Evolutionary conservation across 2,329 filamentous ascomycete species (phyloP), one percentile per base, ranked within the genome.

Genomic region (Colletotrichum liriopes): DNA sequence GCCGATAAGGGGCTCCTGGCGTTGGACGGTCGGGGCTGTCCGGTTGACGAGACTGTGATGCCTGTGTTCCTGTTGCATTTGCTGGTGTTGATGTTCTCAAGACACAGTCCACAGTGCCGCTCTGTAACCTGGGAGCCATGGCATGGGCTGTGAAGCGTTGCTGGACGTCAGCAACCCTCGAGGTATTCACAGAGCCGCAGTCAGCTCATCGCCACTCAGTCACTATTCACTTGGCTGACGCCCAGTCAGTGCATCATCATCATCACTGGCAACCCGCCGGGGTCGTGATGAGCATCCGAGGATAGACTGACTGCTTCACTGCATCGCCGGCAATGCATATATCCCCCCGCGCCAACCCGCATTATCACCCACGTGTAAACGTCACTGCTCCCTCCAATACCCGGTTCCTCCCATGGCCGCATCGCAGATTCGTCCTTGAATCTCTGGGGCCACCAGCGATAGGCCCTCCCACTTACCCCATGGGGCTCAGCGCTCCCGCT

Each of bases 401-500:
- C 70, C 70, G 70, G 65, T 72, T 72, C 65, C 52, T 72, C 45
- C 70, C 70, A 45, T 55, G 35, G 54, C 41, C 64, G 23, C 63
- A 67, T 56, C 56, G 41, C 55, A n/a, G 29, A 14, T 18, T 39
- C 58, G 49, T 47, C n/a, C 47, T n/a, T n/a, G 18, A 16, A 55
- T 35, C 32, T 35, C 32, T 16, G 23, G 18, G 23, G 35, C 63
- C 39, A 41, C 69, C 59, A 67, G 56, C 64, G 69, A 72, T 72
- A 41, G 59, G 37, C 59, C 18, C 65, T 64, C 70, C 60, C 52
- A 23, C 70, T 65, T 69, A 69, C 65, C 70, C 70, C 70, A 72
- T 61, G 65, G 65, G 70, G 29, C 59, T 49, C 58, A 45, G 45
- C 60, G 37, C 70, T 72, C 65, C 70, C 70, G 70, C 70, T 72